Evolutionary conservation across 768 basidiomycete species (phyloP).

Genomic region (Phaeotremella fagi): DNA sequence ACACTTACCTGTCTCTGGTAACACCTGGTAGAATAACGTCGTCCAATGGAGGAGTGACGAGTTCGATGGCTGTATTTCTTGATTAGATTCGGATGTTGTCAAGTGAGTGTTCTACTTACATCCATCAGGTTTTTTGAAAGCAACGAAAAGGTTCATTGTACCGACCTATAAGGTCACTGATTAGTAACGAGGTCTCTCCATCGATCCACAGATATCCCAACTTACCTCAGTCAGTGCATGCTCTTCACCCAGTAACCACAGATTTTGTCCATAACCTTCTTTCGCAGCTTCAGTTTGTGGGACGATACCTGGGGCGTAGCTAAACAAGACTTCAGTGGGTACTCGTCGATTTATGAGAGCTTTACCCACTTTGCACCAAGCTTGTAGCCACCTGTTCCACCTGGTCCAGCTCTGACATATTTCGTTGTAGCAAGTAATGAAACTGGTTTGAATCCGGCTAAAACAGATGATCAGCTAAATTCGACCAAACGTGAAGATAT

Average conservation of each 20-base stretch:
- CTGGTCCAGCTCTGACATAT: slow-evolving; percentile 76
- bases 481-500: slow-evolving; percentile 4
- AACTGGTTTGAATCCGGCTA: slow-evolving; percentile 79
- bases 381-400: slow-evolving; percentile 88
- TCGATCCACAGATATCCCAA: slow-evolving; percentile 37
- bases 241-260: slow-evolving; percentile 69
- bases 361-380: slow-evolving; percentile 54
- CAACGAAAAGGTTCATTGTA: slow-evolving; percentile 80
- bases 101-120: slow-evolving; percentile 10
- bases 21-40: slow-evolving; percentile 91
- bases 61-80: slow-evolving; percentile 59
- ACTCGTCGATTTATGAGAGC: not conserved
- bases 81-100: not conserved
- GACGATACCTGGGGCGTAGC: slow-evolving; percentile 78
- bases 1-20: slow-evolving; percentile 65
- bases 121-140: slow-evolving; percentile 59
- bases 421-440: slow-evolving; percentile 80
- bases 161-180: slow-evolving; percentile 51
- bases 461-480: slow-evolving; percentile 10
- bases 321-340: slow-evolving; percentile 8
- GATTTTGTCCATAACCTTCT: slow-evolving; percentile 68
- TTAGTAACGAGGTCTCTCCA: not conserved
- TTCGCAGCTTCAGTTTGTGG: slow-evolving; percentile 64
- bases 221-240: slow-evolving; percentile 55
- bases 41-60: slow-evolving; percentile 82